Evolutionary conservation across 169 alveolate genomes (phyloP).

Genomic region (Toxoplasma gondii): DNA sequence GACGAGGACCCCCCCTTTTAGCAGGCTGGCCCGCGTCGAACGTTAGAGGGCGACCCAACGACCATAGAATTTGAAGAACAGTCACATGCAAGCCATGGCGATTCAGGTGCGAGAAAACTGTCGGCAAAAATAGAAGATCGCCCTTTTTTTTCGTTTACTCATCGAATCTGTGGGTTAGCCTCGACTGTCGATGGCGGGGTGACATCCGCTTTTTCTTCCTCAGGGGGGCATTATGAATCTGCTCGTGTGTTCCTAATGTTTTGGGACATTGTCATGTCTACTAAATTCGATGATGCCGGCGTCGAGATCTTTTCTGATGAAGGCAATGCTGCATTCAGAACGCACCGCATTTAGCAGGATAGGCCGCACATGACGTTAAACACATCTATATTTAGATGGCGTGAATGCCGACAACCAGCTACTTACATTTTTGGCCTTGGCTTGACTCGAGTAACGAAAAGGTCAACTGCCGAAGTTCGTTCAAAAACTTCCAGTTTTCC

Average conservation of each 20-base stretch:
- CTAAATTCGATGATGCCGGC: background rate
- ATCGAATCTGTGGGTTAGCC: background rate
- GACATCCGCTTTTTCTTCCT: background rate
- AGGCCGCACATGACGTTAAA: background rate
- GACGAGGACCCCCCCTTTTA: too few species aligned
- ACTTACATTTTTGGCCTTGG: background rate
- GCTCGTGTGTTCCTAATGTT: background rate
- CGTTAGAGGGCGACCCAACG: too few species aligned
- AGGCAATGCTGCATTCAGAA: background rate
- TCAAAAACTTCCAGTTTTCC: slow-evolving; percentile 8
- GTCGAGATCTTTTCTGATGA: background rate
- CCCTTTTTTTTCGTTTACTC: too few species aligned
- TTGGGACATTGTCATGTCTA: background rate
- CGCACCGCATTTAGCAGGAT: background rate
- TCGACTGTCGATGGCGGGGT: background rate
- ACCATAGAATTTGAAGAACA: too few species aligned
- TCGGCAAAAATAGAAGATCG: too few species aligned
- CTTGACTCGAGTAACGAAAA: background rate
- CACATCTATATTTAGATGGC: background rate
- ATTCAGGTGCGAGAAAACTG: too few species aligned
- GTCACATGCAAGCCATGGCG: too few species aligned
- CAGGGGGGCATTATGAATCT: background rate
- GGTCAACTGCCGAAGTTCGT: background rate
- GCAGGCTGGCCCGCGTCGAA: too few species aligned
- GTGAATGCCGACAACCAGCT: too few species aligned